Evolutionary conservation across 441 rosid genomes (phyloP), one percentile per base, ranked within the genome.

Genomic region (Cnidoscolus chayamansa): DNA sequence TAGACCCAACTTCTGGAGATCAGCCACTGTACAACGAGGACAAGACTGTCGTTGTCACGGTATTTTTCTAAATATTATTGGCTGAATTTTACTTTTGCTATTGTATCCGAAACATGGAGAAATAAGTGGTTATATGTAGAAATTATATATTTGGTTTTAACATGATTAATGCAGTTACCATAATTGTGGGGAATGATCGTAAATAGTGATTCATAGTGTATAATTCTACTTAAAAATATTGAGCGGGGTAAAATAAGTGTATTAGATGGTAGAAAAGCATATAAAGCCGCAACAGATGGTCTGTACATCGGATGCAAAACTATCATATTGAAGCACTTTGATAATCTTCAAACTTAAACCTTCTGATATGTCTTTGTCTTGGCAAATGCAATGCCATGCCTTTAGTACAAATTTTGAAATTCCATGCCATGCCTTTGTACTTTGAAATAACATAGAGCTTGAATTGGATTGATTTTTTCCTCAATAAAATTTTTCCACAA

Each of bases 11-110:
- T 76, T 96, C 99, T 17, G 99, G 98, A 40, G 98, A 96, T 82
- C 99, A 96, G 80, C 98, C 99, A 0, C 96, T 96, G 13, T 96
- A 88, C 78, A 93, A 94, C 55, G 96, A 93, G 80, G 98, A 93
- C 76, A 92, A 92, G 86, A 81, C 96, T 32, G 69, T 96, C 53
- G 83, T 81, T 69, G 99, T 96, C 85, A 96, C 99, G 80, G 99
- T 96, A 89, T 54, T 63, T 56, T 57, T 32, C 37, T 62, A 5
- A 2, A 35, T n/a, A 6, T 12, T 8, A 1, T 47, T 19, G 4
- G 16, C 15, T 56, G 47, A 6, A 16, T 43, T 68, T 37, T 50
- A 10, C 35, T 68, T 12, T 59, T 43, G 57, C 10, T 1, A 35
- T 58, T 47, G 54, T 40, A 69, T 32, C 0, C 10, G 6, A 1